Base-by-base conservation (phyloP, 495 filamentous ascomycete species). In the Lophiotrema nucula region DNA sequence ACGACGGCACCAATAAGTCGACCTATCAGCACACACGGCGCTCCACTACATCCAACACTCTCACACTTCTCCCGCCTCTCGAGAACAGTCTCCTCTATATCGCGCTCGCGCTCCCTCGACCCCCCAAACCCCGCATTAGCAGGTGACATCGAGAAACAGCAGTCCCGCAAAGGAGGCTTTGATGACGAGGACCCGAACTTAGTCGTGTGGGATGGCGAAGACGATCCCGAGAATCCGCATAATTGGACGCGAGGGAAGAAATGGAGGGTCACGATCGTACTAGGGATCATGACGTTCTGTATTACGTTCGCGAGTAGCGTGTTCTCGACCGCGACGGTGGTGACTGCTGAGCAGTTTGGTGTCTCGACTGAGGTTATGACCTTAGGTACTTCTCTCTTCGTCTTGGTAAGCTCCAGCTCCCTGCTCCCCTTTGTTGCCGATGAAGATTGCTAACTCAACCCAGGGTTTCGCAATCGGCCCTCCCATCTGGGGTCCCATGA, bases 381-480 rank as follows among this genome's bases (percentile, higher is more conserved):
- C 15, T 59, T 81, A 8, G 79, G 77, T 12, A 66, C 80, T 1
- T 74, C 79, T 0, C 70, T 81, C 16, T 78, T 76, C 33, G 70
- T 80, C 1, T 65, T 81, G 11, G n/a, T n/a, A n/a, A n/a, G n/a
- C n/a, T n/a, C n/a, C n/a, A n/a, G n/a, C n/a, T 82, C 83, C 68
- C 70, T 88, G 31, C 56, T 79, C 35, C 80, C n/a, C n/a, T n/a
- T n/a, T n/a, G n/a, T n/a, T n/a, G n/a, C n/a, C n/a, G n/a, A n/a
- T n/a, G n/a, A n/a, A n/a, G n/a, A n/a, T n/a, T n/a, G 86, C n/a
- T n/a, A n/a, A n/a, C n/a, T n/a, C n/a, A n/a, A n/a, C n/a, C n/a
- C n/a, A n/a, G n/a, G 77, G 75, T 2, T 77, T 81, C 66, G 78
- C 74, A 1, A 47, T 78, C 26, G 79, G 78, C 0, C 79, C 79